Evolutionary conservation across 768 basidiomycete genomes (phyloP).

Genomic region (Boletus eberwhitei): DNA sequence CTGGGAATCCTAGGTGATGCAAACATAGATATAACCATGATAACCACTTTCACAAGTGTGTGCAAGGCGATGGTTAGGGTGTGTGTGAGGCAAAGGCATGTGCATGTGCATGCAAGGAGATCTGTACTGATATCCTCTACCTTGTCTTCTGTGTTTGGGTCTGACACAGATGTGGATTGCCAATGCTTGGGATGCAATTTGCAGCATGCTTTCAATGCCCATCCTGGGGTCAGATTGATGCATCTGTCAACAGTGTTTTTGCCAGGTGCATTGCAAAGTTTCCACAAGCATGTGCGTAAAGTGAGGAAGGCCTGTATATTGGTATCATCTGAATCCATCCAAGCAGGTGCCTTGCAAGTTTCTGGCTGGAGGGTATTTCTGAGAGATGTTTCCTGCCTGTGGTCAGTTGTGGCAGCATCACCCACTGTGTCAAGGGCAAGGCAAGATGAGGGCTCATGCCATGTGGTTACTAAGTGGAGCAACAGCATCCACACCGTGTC

Average conservation of each 20-base stretch:
- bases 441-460: too few relatives aligned
- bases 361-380: slow-evolving; percentile 22
- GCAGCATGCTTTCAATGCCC: slow-evolving; percentile 73
- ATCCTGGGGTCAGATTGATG: slow-evolving; percentile 88
- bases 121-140: slow-evolving; percentile 41
- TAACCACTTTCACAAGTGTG: too few relatives aligned
- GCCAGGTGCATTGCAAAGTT: slow-evolving; percentile 71
- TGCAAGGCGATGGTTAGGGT: too few relatives aligned
- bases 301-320: slow-evolving; percentile 54
- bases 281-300: slow-evolving; percentile 67
- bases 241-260: slow-evolving; percentile 73
- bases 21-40: too few relatives aligned
- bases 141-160: slow-evolving; percentile 30
- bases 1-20: too few relatives aligned
- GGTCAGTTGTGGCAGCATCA: slow-evolving; percentile 9
- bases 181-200: slow-evolving; percentile 40
- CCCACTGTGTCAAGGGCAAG: background rate
- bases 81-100: too few relatives aligned
- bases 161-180: slow-evolving; percentile 29
- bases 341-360: slow-evolving; percentile 59
- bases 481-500: too few relatives aligned
- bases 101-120: too few relatives aligned
- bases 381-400: slow-evolving; percentile 9
- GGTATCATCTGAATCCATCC: slow-evolving; percentile 82
- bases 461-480: too few relatives aligned